Evolutionary conservation across 345 rosid species (phyloP), one percentile per base, ranked within the genome.

Genomic region (Dovyalis caffra): DNA sequence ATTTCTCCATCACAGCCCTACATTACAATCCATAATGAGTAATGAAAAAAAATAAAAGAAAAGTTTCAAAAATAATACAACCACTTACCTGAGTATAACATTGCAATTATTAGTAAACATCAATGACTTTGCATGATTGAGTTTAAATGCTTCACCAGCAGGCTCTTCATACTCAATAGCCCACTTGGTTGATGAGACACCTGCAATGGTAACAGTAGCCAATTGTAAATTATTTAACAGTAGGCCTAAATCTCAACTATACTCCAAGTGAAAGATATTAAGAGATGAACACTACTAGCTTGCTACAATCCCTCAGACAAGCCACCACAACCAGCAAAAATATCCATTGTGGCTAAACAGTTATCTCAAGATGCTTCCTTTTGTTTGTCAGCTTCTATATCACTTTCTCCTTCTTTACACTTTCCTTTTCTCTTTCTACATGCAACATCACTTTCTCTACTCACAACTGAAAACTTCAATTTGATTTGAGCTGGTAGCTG

Each of bases 131-230:
- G 92, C 92, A 84, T 95, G 91, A 72, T 92, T 94, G 62, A 82
- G 84, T 38, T 78, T 86, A 73, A 92, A 95, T 33, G 97, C 97
- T 60, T 88, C 88, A 40, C 90, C 97, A 68, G 97, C 99, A 80
- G 93, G 94, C 69, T 90, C 97, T 64, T 94, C 99, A 81, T 88
- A 92, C 83, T 94, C 97, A 29, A 94, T 92, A 2, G 99, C 95
- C 99, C 99, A 86, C 62, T 82, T 94, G 37, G 99, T 89, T 56
- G 26, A 70, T 64, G 92, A 84, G 28, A 81, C 88, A 78, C 97
- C 99, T 94, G 76, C 60, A 72, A 74, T 20, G 45, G 32, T 20
- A 49, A 38, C 32, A 2, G 56, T 18, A 56, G 49, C 38, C 47
- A 69, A 10, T 49, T 56, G 37, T 66, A 66, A 57, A 34, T 61